phyloP scores from a whole-genome alignment of 2,329 filamentous ascomycete species.

The Emmonsiellopsis sp. region DNA sequence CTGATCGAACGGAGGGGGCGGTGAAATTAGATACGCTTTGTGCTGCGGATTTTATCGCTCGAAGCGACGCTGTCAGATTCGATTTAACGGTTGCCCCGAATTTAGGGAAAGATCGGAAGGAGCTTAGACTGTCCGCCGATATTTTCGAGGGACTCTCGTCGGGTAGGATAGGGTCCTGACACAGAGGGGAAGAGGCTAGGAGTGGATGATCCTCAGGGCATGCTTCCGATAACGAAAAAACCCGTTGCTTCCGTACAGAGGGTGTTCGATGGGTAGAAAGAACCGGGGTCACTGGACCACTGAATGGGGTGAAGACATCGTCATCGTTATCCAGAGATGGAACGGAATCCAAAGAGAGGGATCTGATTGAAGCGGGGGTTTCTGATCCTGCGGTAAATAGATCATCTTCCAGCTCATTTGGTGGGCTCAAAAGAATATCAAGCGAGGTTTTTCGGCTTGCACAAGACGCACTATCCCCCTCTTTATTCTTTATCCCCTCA shows the following conservation, averaged over 20 bases:
- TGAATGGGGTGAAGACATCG: conserved; percentile 39
- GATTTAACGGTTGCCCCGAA: conserved; percentile 49
- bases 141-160: conserved; percentile 15
- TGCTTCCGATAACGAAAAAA: conserved; percentile 45
- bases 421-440: conserved; percentile 48
- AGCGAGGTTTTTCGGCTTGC: conserved; percentile 37
- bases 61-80: conserved; percentile 54
- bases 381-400: conserved; percentile 34
- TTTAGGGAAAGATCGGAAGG: conserved; percentile 30
- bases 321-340: conserved; percentile 45
- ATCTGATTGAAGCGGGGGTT: conserved; percentile 39
- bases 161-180: conserved; percentile 8
- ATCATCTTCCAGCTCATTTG: conserved; percentile 36
- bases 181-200: conserved; percentile 29
- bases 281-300: conserved; percentile 35
- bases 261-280: conserved; percentile 29
- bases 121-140: conserved; percentile 21
- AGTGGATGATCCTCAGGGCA: conserved; percentile 51
- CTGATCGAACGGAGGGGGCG: conserved; percentile 42
- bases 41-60: conserved; percentile 52
- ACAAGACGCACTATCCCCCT: conserved; percentile 28
- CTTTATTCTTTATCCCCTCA: conserved; percentile 41
- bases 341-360: conserved; percentile 50
- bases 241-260: conserved; percentile 36
- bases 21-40: conserved; percentile 53